Evolutionary conservation across 2,329 filamentous ascomycete genomes (phyloP).

Genomic region (Alternaria solani): DNA sequence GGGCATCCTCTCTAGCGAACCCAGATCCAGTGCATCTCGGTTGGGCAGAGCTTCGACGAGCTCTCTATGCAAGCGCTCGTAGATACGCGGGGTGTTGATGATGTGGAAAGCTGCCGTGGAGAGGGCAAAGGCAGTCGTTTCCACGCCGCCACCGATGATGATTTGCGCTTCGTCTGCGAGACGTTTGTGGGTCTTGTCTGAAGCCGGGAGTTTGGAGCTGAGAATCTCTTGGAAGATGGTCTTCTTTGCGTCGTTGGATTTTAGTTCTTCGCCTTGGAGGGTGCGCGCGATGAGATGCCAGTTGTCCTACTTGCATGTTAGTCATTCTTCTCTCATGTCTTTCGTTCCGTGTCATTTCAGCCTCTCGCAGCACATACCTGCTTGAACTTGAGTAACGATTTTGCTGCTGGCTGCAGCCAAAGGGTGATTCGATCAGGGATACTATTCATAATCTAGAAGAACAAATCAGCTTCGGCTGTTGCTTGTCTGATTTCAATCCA

Average conservation of each 20-base stretch:
- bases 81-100: slow-evolving; percentile 42
- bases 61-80: slow-evolving; percentile 41
- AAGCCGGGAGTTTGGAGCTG: slow-evolving; percentile 35
- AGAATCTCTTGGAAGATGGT: slow-evolving; percentile 49
- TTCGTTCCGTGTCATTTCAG: too few species aligned
- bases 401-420: slow-evolving; percentile 44
- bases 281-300: slow-evolving; percentile 36
- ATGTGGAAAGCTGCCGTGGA: slow-evolving; percentile 44
- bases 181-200: slow-evolving; percentile 50
- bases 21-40: slow-evolving; percentile 31
- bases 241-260: slow-evolving; percentile 43
- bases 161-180: slow-evolving; percentile 52
- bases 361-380: slow-evolving; percentile 24
- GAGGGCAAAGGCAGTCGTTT: slow-evolving; percentile 49
- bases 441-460: slow-evolving; percentile 42
- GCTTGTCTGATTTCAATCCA: not conserved
- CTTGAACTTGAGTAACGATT: slow-evolving; percentile 43
- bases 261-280: slow-evolving; percentile 38
- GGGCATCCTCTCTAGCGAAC: slow-evolving; percentile 22
- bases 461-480: not conserved
- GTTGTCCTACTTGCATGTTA: slow-evolving; percentile 29
- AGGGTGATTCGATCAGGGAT: slow-evolving; percentile 42
- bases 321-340: not conserved
- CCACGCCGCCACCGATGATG: slow-evolving; percentile 51
- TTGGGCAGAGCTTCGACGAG: slow-evolving; percentile 42